Percentiles rank a stretch among this genome's conserved stretches.
Evolutionary conservation across 306 rosid genomes (phyloP).

Genomic region (Cicer judaicum): DNA sequence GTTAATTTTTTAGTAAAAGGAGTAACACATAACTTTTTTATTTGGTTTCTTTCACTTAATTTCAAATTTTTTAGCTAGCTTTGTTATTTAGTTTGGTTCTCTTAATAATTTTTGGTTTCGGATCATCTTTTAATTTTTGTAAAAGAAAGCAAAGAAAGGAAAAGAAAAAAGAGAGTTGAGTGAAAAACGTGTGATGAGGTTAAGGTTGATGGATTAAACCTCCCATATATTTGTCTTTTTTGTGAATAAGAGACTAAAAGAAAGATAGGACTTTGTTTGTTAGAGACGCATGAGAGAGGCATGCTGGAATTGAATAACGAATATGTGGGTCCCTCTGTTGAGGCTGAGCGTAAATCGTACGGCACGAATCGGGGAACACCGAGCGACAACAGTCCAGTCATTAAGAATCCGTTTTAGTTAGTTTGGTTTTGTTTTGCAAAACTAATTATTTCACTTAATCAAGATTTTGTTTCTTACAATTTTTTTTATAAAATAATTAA

Average conservation of each 20-base stretch:
- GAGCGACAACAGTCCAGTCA: too few relatives aligned
- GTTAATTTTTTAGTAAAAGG: too few relatives aligned
- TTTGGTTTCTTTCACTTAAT: neutral
- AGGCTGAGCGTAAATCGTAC: slow-evolving; percentile 1
- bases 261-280: neutral
- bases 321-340: neutral
- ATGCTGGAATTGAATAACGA: neutral
- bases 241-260: neutral
- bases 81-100: neutral
- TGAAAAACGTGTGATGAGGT: neutral
- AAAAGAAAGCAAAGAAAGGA: neutral
- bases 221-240: slow-evolving; percentile 30
- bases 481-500: too few relatives aligned
- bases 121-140: neutral
- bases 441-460: too few relatives aligned
- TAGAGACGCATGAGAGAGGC: neutral
- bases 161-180: neutral
- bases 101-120: neutral
- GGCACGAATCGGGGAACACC: neutral
- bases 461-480: too few relatives aligned
- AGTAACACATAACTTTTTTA: neutral
- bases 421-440: too few relatives aligned
- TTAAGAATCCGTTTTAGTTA: too few relatives aligned
- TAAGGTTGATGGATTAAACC: neutral
- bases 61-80: neutral